Percentiles rank a stretch among this genome's conserved stretches.
Conservation (phyloP, 116 monocot genomes). For the Dioscorea cayenensis region DNA sequence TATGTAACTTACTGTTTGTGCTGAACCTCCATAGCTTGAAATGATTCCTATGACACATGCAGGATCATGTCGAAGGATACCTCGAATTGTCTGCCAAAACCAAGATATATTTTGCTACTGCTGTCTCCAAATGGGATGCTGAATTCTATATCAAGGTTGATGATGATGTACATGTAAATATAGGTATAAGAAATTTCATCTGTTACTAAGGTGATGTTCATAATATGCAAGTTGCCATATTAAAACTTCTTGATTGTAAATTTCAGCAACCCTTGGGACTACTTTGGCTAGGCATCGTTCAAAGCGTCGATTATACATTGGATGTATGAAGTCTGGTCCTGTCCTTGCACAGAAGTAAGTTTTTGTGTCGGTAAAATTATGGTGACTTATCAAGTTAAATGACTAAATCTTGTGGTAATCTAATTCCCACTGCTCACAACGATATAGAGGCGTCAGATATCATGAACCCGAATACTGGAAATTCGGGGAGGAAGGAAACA, state of each 20-base stretch:
- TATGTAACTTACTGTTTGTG: not conserved
- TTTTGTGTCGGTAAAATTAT: not conserved
- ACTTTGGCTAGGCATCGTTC: constrained; percentile 61
- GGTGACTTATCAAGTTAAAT: not conserved
- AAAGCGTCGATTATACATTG: constrained; percentile 79
- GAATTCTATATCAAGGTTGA: constrained; percentile 96
- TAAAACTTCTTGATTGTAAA: not conserved
- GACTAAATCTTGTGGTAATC: not conserved
- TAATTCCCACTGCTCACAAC: not conserved
- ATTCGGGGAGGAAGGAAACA: constrained; percentile 93
- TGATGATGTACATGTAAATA: constrained; percentile 99
- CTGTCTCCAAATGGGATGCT: constrained; percentile 90
- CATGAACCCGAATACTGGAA: constrained; percentile 99
- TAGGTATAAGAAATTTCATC: constrained; percentile 40
- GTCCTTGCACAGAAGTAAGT: constrained; percentile 90
- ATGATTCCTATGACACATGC: not conserved
- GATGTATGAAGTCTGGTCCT: constrained; percentile 99
- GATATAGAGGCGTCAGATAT: constrained; percentile 78
- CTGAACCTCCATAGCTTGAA: too few species aligned
- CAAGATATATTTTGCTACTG: constrained; percentile 82
- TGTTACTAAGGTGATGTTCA: too few species aligned
- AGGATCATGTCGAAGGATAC: constrained; percentile 99
- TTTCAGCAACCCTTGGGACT: constrained; percentile 74
- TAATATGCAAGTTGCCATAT: too few species aligned
- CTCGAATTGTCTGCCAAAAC: constrained; percentile 94